Conservation (phyloP, 2,329 filamentous ascomycete species). For the Pezicula neosporulosa region DNA sequence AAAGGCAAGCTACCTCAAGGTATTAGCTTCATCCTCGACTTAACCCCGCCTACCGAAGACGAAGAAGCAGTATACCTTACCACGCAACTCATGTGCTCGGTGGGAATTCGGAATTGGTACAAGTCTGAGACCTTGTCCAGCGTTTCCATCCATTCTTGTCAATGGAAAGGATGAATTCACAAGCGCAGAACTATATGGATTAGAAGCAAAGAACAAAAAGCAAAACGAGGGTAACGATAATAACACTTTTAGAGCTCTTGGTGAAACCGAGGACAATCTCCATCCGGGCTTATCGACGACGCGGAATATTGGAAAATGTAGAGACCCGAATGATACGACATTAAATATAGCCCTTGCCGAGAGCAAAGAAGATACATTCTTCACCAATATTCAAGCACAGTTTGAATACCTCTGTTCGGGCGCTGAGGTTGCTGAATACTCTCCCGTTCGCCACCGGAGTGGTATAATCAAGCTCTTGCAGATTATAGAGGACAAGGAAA, state of each 20-base stretch:
- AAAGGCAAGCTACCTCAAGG: conserved; percentile 34
- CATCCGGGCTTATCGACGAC: too few species aligned
- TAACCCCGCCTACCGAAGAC: conserved; percentile 59
- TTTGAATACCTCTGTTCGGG: background rate
- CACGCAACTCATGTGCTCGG: conserved; percentile 54
- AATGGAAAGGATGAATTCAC: conserved; percentile 43
- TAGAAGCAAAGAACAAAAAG: background rate
- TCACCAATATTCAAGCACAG: background rate
- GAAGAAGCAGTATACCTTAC: conserved; percentile 59
- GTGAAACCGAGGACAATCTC: too few species aligned
- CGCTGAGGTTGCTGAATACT: conserved; percentile 52
- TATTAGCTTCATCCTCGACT: conserved; percentile 57
- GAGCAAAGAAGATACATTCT: too few species aligned
- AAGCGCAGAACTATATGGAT: background rate
- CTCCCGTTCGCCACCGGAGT: conserved; percentile 57
- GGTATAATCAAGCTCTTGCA: conserved; percentile 61
- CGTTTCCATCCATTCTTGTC: conserved; percentile 39
- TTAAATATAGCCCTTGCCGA: too few species aligned
- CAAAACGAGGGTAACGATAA: too few species aligned
- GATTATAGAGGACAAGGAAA: conserved; percentile 49
- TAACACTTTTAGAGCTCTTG: too few species aligned
- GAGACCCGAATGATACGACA: too few species aligned
- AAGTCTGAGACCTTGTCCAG: conserved; percentile 32
- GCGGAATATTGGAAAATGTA: too few species aligned
- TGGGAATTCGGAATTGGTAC: conserved; percentile 54